Evolutionary conservation across 2,329 filamentous ascomycete genomes (phyloP), one percentile per base, ranked within the genome.

Genomic region (Trichophyton equinum): DNA sequence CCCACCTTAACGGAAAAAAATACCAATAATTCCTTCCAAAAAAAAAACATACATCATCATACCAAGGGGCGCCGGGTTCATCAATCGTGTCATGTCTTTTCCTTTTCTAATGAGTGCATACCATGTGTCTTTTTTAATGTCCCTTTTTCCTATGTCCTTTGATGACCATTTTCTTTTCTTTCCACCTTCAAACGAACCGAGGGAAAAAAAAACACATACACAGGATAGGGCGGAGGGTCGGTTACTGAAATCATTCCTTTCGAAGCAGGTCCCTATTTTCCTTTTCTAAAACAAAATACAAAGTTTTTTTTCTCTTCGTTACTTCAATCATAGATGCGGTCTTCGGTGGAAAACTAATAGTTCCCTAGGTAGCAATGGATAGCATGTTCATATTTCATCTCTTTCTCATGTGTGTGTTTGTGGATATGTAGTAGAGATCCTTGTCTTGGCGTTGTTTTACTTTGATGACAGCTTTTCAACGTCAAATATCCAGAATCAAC

Each of bases 21-120:
- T 11, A 8, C 33, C 33, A 38, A 57, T 22, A 57, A 57, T 59
- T 58, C n/a, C 40, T 59, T 2, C 33, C 25, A 59, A 18, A 27
- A 47, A 47, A 22, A 42, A 38, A 30, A 30, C 27, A 11, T 38
- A 38, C 33, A 38, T 38, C 57, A 20, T 59, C 27, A 36, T 49
- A 33, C 40, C 27, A 59, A 47, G 57, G 57, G 57, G 57, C 57
- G 57, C 57, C 33, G 57, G 57, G 62, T 64, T 66, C 60, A 42
- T 66, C 33, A 38, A 38, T 38, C 33, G 13, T 38, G 33, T 38
- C 64, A 63, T 68, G 64, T 30, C 62, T 64, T 56, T 63, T 57
- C 62, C 11, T 68, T 65, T 30, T 62, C 64, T 59, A 59, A 59
- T 59, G 57, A 36, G 33, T 60, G 46, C 58, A 59, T 53, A 49